Base-by-base conservation (phyloP, 192 early-diverging fungal genomes). In the Mortierella claussenii region DNA sequence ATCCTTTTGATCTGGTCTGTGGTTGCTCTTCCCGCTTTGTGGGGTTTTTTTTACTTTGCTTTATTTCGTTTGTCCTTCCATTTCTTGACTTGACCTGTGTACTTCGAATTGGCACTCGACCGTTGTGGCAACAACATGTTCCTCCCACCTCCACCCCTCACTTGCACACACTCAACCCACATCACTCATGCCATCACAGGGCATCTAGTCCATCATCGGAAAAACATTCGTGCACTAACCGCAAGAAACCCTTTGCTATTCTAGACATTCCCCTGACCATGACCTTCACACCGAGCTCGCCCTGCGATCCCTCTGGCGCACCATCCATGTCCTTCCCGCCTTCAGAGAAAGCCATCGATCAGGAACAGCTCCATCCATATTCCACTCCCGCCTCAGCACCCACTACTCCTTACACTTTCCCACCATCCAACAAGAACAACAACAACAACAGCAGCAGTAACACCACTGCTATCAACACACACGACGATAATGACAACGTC, bases 231-330 rank as follows among this genome's bases (percentile, higher is more conserved):
- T 53, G 64, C 21, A 32, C 59, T 76, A 67, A 67, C 58, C 17
- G 11, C 11, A 33, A 34, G 23, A 50, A 26, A 27, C 73, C 47
- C 37, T 13, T 40, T 18, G 33, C 61, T 18, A 44, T 57, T 26
- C 44, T 76, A 76, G 64, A 76, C 43, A 76, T 76, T 18, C 73
- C 73, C 13, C 53, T 76, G 8, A 67, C 52, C 24, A 66, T 76
- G 73, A 76, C 73, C 6, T 62, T 76, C 51, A 76, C 73, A 2
- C 65, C 73, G 17, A 76, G 73, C 32, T 62, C 73, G 45, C 73
- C 73, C 15, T 67, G 65, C 47, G 73, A 76, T 17, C 64, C 73
- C 21, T 62, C 73, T 24, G 58, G 58, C 17, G 44, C 43, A 0
- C 49, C 50, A 26, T 56, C 63, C 6, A 48, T 60, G 55, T 24